Base-by-base conservation (phyloP, 176 grass and related monocot species). In the Carex parvula region DNA sequence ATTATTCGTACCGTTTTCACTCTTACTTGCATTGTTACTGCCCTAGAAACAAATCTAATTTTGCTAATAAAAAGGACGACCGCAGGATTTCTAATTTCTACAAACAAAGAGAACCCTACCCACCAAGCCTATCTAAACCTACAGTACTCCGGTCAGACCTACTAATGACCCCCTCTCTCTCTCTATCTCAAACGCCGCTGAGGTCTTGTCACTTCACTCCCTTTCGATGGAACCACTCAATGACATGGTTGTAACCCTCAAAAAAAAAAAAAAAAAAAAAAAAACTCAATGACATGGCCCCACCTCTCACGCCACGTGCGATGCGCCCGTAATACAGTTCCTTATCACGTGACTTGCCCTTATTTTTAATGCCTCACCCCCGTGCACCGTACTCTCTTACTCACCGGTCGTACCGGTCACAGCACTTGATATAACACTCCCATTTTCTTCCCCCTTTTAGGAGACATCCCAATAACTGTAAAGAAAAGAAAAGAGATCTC, bases 141-240 rank as follows among this genome's bases (percentile, higher is more conserved):
- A 65, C 62, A 30, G 11, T 65, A 26, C 13, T 9, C 30, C 7
- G 52, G 58, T 73, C 5, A 8, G 55, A 63, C 1, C 17, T n/a
- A 20, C 53, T 65, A 17, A 83, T 44, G 22, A 8, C 15, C 30
- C 37, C 32, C 30, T 17, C 13, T 64, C 9, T 26, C 15, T 70
- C 35, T 44, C 14, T 15, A 35, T 68, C 64, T 68, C 32, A 68
- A 68, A 68, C 64, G 64, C 64, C 32, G 4, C 21, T 80, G 29
- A 30, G 29, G 78, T 80, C 78, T 62, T 80, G 78, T 80, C 78
- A 80, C 18, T 39, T 80, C 78, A 80, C 85, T 79, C 71, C 20
- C 79, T 64, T 57, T 33, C 3, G 89, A 94, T 91, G 88, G 85
- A 91, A 94, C 92, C 60, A 68, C 4, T 91, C 92, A 87, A 91